Evolutionary conservation across 106 monocot genomes (phyloP), one percentile per base, ranked within the genome.

Genomic region (Allium cepa): DNA sequence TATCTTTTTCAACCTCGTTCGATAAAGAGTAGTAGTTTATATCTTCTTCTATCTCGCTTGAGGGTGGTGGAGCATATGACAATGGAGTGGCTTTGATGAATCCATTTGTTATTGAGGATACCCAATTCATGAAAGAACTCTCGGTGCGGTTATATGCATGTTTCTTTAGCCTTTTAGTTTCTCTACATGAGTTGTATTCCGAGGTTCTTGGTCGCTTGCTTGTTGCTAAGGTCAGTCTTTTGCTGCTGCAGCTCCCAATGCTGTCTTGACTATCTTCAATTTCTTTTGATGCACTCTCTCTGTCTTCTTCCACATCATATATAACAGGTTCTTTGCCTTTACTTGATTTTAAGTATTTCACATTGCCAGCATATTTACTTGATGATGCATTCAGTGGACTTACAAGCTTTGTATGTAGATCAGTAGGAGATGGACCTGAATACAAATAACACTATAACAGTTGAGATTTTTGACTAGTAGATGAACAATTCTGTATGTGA

Each of bases 81-180:
- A 72, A 17, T 70, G 79, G 48, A 16, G 16, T 64, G 15, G 63
- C 50, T 62, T 70, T 65, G 60, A 67, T 11, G 71, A 66, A 72
- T 53, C 83, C 78, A 46, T 77, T 85, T 2, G 76, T 78, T 59
- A 93, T 71, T 52, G 80, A 47, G 12, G 85, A 81, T 15, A 93
- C 72, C 88, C 88, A 93, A 64, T 88, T 88, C 62, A 81, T 72
- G 69, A 93, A 93, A 53, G 93, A 93, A 50, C 79, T 84, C 28
- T 53, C 73, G 8, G 66, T 53, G 9, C 64, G 68, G 45, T 67
- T 69, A 57, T 71, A 48, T 46, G 4, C 65, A 67, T 67, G 66
- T 17, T 57, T 73, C 50, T 73, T 83, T 14, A 67, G 10, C 59
- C 70, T 79, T 73, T 85, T 92, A 57, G 53, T 53, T 76, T n/a